Evolutionary conservation across 176 grass and related monocot genomes (phyloP), one percentile per base, ranked within the genome.

Genomic region (Musa beccarii): DNA sequence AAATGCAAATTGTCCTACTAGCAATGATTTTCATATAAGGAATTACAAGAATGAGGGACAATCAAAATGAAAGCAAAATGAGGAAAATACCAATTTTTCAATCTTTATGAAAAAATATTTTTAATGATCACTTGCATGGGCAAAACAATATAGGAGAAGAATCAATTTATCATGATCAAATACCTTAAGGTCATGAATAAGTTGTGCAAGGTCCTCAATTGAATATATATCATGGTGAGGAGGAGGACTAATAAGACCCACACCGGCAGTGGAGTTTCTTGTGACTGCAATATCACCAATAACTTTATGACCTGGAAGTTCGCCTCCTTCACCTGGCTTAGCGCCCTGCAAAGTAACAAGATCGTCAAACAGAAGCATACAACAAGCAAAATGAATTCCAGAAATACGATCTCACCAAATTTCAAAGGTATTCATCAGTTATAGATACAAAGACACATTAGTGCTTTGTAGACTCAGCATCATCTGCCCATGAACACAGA

Each of bases 181-280:
- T 92, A 99, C 95, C 90, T 99, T 99, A 78, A 99, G 90, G 73
- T 99, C 95, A 0, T 94, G 91, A 83, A 94, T 99, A 55, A 99
- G 91, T 74, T 99, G 91, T 17, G 91, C 90, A 75, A 99, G 90
- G 84, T 99, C 95, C 85, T 99, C 95, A 9, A 99, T 99, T 2
- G 95, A 99, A 84, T 99, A 99, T 68, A 99, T 99, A 76, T 99
- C 95, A 15, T 99, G 95, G 63, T 99, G 95, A 28, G 95, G 95
- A 61, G 95, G 95, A 79, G 91, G 95, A 51, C 95, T 99, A 52
- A 99, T 99, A 15, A 99, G 88, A 54, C 95, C 91, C n/a, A 99
- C 95, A 86, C 95, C 95, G 73, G 91, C 86, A 79, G 90, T 99
- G 21, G 95, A 99, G 86, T 99, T 87, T 24, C 95, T 87, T 76